Evolutionary conservation across 179 eudicot species (phyloP), one percentile per base, ranked within the genome.

Genomic region (Silene vulgaris): DNA sequence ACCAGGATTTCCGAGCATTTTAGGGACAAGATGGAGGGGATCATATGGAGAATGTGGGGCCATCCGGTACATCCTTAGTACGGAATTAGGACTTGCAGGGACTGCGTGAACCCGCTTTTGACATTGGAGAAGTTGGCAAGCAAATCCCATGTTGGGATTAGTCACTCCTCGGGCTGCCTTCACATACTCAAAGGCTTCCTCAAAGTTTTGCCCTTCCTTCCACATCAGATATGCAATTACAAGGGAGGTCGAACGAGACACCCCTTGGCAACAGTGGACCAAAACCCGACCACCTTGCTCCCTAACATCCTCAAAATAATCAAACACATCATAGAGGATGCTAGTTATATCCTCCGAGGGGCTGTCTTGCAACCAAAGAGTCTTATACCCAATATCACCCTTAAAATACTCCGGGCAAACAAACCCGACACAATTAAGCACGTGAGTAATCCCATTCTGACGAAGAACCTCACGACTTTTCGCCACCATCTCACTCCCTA

Each of bases 171-270:
- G 80, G 0, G 95, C 95, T n/a, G 86, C 83, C 83, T 90, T 95
- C 43, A 95, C 99, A 48, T 79, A 83, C 65, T 92, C 88, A 75
- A 90, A 92, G 14, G 99, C 99, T 72, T 88, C 90, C 40, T 95
- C 99, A 68, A 87, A 95, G 81, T 91, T 88, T 76, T 81, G 79
- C 68, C 86, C 88, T 84, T 90, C 81, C 76, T 80, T 92, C 99
- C 97, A 95, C 99, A 95, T 95, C 14, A 95, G 87, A 78, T 95
- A 95, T 0, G 97, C 99, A 43, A 95, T 95, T 8, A 92, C 99
- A 78, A 95, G 82, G 35, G 99, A 88, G 23, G 93, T 86, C 2
- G 99, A 95, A 28, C 99, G 87, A 16, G 99, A 95, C 43, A 95
- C 97, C 20, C 99, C 99, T 62, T 90, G 90, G 69, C 89, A 87